phyloP scores from a whole-genome alignment of 2,329 filamentous ascomycete genomes.

The Aspergillus intermedius region DNA sequence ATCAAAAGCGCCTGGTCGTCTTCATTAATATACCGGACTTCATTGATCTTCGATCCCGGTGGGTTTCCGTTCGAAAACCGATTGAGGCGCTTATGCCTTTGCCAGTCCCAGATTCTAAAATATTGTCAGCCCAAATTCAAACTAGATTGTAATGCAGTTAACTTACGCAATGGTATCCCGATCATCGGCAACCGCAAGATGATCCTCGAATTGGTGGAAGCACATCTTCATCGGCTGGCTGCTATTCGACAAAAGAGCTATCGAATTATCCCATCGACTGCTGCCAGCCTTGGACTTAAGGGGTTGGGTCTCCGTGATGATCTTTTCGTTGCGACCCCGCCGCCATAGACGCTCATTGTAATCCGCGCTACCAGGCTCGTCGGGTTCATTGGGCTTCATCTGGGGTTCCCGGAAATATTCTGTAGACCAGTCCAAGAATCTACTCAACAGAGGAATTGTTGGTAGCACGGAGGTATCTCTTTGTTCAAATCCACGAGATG shows the following conservation, averaged over 20 bases:
- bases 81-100: constrained; percentile 64
- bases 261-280: constrained; percentile 78
- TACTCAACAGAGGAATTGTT: constrained; percentile 68
- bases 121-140: constrained; percentile 4
- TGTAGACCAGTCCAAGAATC: constrained; percentile 90
- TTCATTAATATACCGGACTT: constrained; percentile 96
- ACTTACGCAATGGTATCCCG: constrained; percentile 69
- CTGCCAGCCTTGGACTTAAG: constrained; percentile 81
- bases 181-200: constrained; percentile 88
- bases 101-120: constrained; percentile 81
- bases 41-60: constrained; percentile 80
- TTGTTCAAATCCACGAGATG: constrained; percentile 67
- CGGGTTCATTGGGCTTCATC: constrained; percentile 92
- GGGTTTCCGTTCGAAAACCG: constrained; percentile 95
- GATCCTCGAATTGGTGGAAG: constrained; percentile 96
- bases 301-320: constrained; percentile 86
- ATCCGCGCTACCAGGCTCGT: constrained; percentile 91
- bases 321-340: constrained; percentile 83
- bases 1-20: constrained; percentile 93
- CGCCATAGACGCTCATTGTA: constrained; percentile 95
- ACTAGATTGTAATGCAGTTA: neutral
- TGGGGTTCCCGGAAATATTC: constrained; percentile 98
- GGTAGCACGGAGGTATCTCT: constrained; percentile 56
- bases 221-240: constrained; percentile 88
- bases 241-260: constrained; percentile 79